Base-by-base conservation (phyloP, 352 stramenopile genomes). In the Blastocystis sp. region DNA sequence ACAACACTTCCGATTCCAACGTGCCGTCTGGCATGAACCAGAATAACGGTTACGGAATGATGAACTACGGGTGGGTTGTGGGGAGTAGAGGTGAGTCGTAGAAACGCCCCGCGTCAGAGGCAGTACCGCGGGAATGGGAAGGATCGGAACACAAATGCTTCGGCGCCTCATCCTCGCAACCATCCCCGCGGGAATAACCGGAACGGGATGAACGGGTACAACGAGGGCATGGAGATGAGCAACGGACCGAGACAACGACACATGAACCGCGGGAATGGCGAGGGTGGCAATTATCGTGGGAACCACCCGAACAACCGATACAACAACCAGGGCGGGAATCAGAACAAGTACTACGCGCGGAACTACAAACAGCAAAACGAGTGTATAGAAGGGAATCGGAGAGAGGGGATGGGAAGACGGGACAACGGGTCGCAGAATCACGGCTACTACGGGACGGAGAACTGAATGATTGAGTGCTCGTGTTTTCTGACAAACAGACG, bases 401-500 rank as follows among this genome's bases (percentile, higher is more conserved):
- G 45, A 55, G 45, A 55, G 6, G 45, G 6, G 45, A 55, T 55
- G 45, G 45, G 45, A 55, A 19, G 45, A 55, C 16, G 45, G 45
- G 45, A 6, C 45, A 55, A 16, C 45, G 16, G 9, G 45, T 55
- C 45, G 45, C 45, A 6, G 45, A 6, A 6, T 6, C 45, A 16
- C 16, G 45, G 16, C 45, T 55, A 55, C 45, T 55, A 55, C 16
- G 16, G 45, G 16, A 16, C 9, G 45, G 45, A 55, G 45, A 16
- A 55, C 16, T 55, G 16, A 55, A 16, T 55, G 94, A 94, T 59
- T 92, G 93, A 90, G 91, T 94, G 69, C 29, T 80, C 88, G 77
- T 69, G 55, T 26, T 61, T 91, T 24, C n/a, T 50, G 31, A 59
- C 16, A 80, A 35, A 80, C 29, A 41, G 24, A n/a, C 12, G 45